Base-by-base conservation (phyloP, 345 rosid genomes). In the Boechera divaricarpa region DNA sequence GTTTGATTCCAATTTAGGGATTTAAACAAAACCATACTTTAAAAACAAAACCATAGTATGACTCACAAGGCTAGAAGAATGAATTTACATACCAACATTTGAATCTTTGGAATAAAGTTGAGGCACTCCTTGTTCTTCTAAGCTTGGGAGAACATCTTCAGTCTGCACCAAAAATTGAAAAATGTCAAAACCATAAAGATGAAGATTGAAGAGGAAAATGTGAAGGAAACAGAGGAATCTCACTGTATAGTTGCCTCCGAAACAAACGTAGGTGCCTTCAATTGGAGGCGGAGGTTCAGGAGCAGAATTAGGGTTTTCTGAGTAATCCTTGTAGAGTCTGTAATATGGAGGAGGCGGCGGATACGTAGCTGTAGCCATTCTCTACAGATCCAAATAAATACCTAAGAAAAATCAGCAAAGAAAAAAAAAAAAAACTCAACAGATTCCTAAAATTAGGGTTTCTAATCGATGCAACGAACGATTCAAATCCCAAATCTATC, bases 301-400 rank as follows among this genome's bases (percentile, higher is more conserved):
- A 62, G 89, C 90, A 5, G 96, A 89, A 26, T 79, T 81, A 42
- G 96, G 90, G 80, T 89, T 80, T 71, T 85, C 80, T 0, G 58
- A 54, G 79, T 85, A 92, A 70, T 95, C 94, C 75, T 92, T 95
- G 91, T 95, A 90, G 15, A 95, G 93, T 75, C 94, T 85, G 80
- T 91, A 88, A 76, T 72, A 95, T 5, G 98, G 97, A 4, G 99
- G 98, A 2, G 94, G 97, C 4, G 99, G 99, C 1, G 98, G 99
- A 48, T 90, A 92, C 7, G 94, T 83, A 15, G 94, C 98, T 24
- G 98, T 88, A 38, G 99, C 92, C 98, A 92, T 95, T 63, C 77
- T 47, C 67, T 64, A 77, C 21, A 63, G 16, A 15, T 76, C 49
- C 49, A 53, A 54, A 52, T 24, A 28, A 28, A 28, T 2, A 28